Percentiles rank a stretch among this genome's conserved stretches.
phyloP scores from a whole-genome alignment of 371 early-diverging fungal species.

The Umbelopsis sp. region DNA sequence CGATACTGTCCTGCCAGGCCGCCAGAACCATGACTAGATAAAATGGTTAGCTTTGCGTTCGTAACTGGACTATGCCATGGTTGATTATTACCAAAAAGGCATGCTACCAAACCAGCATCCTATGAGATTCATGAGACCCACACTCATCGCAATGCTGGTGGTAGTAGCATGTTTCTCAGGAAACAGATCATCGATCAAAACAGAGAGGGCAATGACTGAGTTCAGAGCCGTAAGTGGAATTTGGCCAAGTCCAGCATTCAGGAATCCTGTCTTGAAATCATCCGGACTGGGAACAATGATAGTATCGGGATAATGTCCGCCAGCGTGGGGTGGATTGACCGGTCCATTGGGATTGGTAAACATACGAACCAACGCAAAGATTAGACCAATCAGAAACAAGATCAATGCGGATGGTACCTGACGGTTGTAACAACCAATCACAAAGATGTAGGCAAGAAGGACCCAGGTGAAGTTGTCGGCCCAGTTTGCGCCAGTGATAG shows the following conservation, averaged over 20 bases:
- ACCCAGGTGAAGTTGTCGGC: constrained; percentile 82
- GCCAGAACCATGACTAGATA: constrained; percentile 73
- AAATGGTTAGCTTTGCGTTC: neutral
- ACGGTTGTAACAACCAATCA: constrained; percentile 70
- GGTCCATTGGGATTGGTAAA: constrained; percentile 32
- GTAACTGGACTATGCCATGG: neutral
- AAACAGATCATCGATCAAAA: constrained; percentile 82
- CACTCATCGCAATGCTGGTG: constrained; percentile 64
- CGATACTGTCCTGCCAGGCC: constrained; percentile 93
- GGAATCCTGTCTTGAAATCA: constrained; percentile 73
- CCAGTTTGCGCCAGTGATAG: constrained; percentile 52
- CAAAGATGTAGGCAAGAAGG: constrained; percentile 65
- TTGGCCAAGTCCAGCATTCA: constrained; percentile 87
- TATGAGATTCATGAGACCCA: constrained; percentile 86
- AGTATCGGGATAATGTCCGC: constrained; percentile 62
- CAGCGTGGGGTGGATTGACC: constrained; percentile 44
- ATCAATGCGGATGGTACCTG: constrained; percentile 76
- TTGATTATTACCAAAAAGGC: constrained; percentile 68
- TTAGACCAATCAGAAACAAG: constrained; percentile 73
- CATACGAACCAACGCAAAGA: constrained; percentile 67
- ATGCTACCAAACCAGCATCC: constrained; percentile 87
- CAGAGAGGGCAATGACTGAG: constrained; percentile 82
- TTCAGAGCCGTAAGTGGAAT: constrained; percentile 86
- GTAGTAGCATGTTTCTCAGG: constrained; percentile 68
- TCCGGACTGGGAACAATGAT: constrained; percentile 63